Base-by-base conservation (phyloP, 768 basidiomycete genomes). In the Lanmaoa pseudosensibilis region DNA sequence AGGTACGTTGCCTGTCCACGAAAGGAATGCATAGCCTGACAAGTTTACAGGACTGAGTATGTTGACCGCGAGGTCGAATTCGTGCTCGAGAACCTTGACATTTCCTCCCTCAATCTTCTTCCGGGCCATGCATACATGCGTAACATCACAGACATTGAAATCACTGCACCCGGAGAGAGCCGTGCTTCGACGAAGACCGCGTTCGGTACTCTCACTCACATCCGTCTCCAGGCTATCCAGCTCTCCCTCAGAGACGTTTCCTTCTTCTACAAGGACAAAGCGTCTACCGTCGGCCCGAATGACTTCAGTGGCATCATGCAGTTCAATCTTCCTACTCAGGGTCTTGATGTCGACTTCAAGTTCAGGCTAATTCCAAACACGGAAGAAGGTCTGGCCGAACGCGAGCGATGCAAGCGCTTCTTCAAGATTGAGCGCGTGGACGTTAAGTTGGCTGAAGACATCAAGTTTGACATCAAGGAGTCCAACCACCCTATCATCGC, bases 81-180 rank as follows among this genome's bases (percentile, higher is more conserved):
- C 55, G 85, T 89, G 2, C 80, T 90, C 43, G 88, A 90, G 67
- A 85, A 90, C 63, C 74, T 90, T 33, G 82, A 88, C 60, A 75
- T 90, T 19, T 87, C 87, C 3, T 81, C 82, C 0, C 77, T 89
- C 69, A 80, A 79, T 47, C 72, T 89, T 30, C 79, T 87, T 16
- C 88, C 88, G 0, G 86, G 87, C 0, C 86, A 87, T 48, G 82
- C 83, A 8, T 87, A 83, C 69, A 80, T 90, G 36, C 84, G 87
- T 55, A 87, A 88, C 63, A 85, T 87, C 65, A 87, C 86, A 27
- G 80, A 83, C 53, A 68, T 82, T 53, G 82, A 83, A 38, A 82
- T 88, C 61, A 73, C 76, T 4, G 77, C 80, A 0, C 73, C 77
- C 1, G 60, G 66, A 0, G 65, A 63, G 18, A 65, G 75, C 4